Conservation (phyloP, 2,329 filamentous ascomycete species). For the Xylariaceae sp. region DNA sequence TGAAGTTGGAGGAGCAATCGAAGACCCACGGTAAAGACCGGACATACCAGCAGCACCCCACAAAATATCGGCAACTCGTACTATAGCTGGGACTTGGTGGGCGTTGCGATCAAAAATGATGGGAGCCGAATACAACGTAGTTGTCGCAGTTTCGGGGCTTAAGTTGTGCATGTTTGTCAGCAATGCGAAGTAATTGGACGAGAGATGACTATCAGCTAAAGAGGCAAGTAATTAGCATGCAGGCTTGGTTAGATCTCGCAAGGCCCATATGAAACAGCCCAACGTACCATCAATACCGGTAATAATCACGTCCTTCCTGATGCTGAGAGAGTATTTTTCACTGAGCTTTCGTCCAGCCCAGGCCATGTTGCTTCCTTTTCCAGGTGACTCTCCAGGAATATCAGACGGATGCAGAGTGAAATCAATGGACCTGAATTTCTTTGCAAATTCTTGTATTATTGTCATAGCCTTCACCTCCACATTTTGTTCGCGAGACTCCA, state of each 20-base stretch:
- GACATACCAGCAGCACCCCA: constrained; percentile 70
- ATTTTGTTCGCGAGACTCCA: constrained; percentile 64
- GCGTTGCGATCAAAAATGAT: constrained; percentile 73
- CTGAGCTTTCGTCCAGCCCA: constrained; percentile 66
- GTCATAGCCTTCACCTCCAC: constrained; percentile 58
- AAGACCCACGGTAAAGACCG: constrained; percentile 60
- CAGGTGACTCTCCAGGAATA: constrained; percentile 64
- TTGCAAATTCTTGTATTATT: constrained; percentile 59
- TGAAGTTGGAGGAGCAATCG: constrained; percentile 65
- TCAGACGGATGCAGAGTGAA: constrained; percentile 64
- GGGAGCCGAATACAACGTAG: constrained; percentile 64
- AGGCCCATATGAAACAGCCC: background rate
- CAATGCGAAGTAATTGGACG: constrained; percentile 61
- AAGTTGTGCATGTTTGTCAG: constrained; percentile 60
- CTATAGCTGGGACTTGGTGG: constrained; percentile 61
- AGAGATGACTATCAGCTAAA: constrained; percentile 67
- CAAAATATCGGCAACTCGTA: constrained; percentile 67
- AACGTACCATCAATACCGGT: constrained; percentile 68
- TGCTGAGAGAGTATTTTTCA: constrained; percentile 51
- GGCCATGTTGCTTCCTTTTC: constrained; percentile 70
- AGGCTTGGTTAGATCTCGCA: background rate
- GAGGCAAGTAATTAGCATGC: constrained; percentile 18
- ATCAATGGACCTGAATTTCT: constrained; percentile 62
- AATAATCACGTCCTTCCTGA: constrained; percentile 60
- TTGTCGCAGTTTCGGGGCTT: constrained; percentile 55